A percentile compares a stretch with the other conserved stretches of the same genome.
These are phyloP conservation scores for Pleurotus platypus DNA, from an alignment of 768 basidiomycete genomes.

Conservation along the genomic window DNA sequence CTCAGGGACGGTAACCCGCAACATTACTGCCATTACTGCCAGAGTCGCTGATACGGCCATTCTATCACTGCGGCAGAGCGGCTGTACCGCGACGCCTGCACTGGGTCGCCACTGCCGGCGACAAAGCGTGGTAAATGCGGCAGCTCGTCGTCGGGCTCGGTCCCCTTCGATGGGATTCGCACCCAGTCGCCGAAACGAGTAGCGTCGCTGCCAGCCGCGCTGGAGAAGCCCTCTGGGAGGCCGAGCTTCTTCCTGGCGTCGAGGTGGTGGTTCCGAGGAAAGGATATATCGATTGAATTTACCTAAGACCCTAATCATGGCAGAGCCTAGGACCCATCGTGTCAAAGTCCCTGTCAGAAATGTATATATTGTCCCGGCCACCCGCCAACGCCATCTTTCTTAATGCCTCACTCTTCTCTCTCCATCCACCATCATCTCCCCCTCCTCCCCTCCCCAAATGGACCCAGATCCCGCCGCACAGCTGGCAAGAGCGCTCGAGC, in stretches of 20 bases:
- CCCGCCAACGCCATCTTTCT: slow-evolving; percentile 1
- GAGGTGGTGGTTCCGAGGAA: slow-evolving; percentile 1
- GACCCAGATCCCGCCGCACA: not conserved
- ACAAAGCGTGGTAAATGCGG: too few species aligned
- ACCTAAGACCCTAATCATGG: slow-evolving; percentile 6
- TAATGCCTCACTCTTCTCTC: not conserved
- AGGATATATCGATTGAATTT: slow-evolving; percentile 5
- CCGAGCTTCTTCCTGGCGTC: not conserved
- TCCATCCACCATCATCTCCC: not conserved
- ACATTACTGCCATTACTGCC: too few species aligned
- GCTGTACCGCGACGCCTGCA: too few species aligned
- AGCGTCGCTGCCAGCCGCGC: too few species aligned
- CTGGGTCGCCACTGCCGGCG: too few species aligned
- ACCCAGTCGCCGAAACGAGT: too few species aligned
- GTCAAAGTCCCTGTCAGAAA: slow-evolving; percentile 6
- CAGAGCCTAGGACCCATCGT: slow-evolving; percentile 7
- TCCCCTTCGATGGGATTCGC: too few species aligned
- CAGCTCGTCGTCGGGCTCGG: too few species aligned
- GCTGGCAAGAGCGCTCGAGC: not conserved
- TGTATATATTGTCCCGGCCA: slow-evolving; percentile 4
- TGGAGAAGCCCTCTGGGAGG: too few species aligned
- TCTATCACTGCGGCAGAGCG: too few species aligned
- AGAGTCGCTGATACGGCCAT: too few species aligned
- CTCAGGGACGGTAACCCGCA: too few species aligned
- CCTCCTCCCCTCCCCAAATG: not conserved